phyloP scores from a whole-genome alignment of 2,329 filamentous ascomycete species.

The Talaromyces sp. region DNA sequence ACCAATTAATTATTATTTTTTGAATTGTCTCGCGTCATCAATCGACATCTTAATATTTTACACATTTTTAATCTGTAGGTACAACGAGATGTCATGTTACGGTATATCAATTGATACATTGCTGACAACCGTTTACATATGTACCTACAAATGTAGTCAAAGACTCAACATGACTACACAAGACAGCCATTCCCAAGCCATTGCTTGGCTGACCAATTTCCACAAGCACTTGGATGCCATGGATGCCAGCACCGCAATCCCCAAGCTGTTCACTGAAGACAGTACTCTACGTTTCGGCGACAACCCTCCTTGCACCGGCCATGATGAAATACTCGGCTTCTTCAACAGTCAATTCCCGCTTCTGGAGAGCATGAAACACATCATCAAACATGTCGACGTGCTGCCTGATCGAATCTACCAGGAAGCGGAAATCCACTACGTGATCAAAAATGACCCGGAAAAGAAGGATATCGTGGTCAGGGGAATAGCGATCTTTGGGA shows the following conservation, averaged over 20 bases:
- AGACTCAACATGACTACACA: not conserved
- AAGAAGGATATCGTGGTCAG: constrained; percentile 4
- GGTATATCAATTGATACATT: not conserved
- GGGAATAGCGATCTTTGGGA: constrained; percentile 9
- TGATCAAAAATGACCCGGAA: constrained; percentile 9
- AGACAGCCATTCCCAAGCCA: constrained; percentile 1
- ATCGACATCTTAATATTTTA: no score
- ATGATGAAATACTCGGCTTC: constrained; percentile 1
- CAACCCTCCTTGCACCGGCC: constrained; percentile 4
- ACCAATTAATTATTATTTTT: no score
- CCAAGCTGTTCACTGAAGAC: constrained; percentile 8
- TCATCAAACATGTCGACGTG: constrained; percentile 10
- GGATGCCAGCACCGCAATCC: constrained; percentile 1
- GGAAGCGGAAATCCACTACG: constrained; percentile 8
- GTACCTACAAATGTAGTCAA: not conserved
- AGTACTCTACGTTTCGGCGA: constrained; percentile 1
- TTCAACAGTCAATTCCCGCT: constrained; percentile 1
- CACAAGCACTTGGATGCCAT: constrained; percentile 6
- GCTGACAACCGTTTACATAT: not conserved
- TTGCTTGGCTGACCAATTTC: constrained; percentile 7
- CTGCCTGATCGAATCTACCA: constrained; percentile 10
- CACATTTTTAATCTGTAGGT: no score
- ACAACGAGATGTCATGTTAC: no score
- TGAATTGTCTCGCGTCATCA: no score
- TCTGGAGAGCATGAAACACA: constrained; percentile 11